phyloP scores from a whole-genome alignment of 768 basidiomycete species.

The Pulveroboletus sp. region DNA sequence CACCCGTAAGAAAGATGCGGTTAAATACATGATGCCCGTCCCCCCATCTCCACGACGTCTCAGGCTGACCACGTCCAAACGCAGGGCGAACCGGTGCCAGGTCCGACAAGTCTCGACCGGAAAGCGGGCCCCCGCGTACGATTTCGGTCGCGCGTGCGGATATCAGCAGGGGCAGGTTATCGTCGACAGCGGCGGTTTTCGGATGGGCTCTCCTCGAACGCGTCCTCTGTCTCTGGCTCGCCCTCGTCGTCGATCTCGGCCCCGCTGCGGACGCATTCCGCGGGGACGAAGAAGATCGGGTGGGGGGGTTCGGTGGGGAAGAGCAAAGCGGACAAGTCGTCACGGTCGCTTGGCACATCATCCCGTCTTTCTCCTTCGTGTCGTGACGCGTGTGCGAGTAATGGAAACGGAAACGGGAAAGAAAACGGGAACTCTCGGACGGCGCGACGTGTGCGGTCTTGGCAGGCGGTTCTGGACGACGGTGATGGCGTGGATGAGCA shows the following conservation, averaged over 20 bases:
- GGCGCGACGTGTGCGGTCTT: conserved; percentile 4
- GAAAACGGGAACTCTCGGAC: neutral
- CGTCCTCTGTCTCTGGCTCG: conserved; percentile 52
- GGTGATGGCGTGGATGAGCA: conserved; percentile 31
- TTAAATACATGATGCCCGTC: too few relatives aligned
- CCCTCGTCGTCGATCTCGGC: conserved; percentile 80
- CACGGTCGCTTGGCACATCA: conserved; percentile 11
- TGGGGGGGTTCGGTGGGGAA: conserved; percentile 62
- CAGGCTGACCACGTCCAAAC: conserved; percentile 4
- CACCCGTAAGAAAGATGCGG: too few relatives aligned
- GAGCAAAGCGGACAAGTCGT: conserved; percentile 42
- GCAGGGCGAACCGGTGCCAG: conserved; percentile 11
- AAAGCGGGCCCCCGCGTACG: conserved; percentile 41
- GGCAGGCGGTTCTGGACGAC: conserved; percentile 5
- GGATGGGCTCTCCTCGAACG: conserved; percentile 21
- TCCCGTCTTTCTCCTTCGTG: neutral
- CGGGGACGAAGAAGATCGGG: conserved; percentile 44
- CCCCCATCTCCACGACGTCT: too few relatives aligned
- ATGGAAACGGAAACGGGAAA: neutral
- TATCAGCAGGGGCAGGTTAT: conserved; percentile 58
- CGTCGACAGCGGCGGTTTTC: conserved; percentile 35
- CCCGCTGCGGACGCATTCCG: conserved; percentile 60
- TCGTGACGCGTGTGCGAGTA: neutral
- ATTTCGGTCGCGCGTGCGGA: conserved; percentile 73
- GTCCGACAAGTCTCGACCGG: conserved; percentile 6